phyloP scores from a whole-genome alignment of 2,329 filamentous ascomycete species.

The Alternaria sp. region DNA sequence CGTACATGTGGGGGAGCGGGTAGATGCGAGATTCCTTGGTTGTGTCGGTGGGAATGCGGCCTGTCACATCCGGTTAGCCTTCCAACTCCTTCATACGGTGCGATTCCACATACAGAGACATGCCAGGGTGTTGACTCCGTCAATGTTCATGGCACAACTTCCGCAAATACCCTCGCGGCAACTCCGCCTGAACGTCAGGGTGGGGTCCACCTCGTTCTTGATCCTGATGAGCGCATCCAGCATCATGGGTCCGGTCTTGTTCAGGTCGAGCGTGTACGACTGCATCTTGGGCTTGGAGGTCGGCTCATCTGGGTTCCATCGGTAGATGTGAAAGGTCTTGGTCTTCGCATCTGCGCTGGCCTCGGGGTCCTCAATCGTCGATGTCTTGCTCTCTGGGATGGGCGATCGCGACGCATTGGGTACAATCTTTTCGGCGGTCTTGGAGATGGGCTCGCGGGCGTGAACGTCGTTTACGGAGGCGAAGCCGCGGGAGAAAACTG shows the following conservation, averaged over 20 bases:
- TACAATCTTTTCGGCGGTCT: conserved; percentile 36
- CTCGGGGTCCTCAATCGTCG: conserved; percentile 67
- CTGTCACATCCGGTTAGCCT: conserved; percentile 55
- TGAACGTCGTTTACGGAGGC: conserved; percentile 46
- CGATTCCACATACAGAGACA: conserved; percentile 80
- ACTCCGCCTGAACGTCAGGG: conserved; percentile 91
- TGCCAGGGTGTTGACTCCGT: conserved; percentile 96
- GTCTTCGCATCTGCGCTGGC: conserved; percentile 64
- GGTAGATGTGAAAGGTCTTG: conserved; percentile 98
- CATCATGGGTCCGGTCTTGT: conserved; percentile 99
- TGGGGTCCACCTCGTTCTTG: conserved; percentile 98
- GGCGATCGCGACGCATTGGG: conserved; percentile 35
- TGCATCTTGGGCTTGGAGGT: conserved; percentile 95
- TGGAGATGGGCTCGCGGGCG: conserved; percentile 43
- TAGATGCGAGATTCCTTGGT: conserved; percentile 89
- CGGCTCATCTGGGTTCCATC: conserved; percentile 95
- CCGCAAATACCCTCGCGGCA: conserved; percentile 99
- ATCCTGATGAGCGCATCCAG: conserved; percentile 95
- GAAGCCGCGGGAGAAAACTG: conserved; percentile 47
- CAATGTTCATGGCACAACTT: conserved; percentile 99
- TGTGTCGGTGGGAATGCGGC: conserved; percentile 89
- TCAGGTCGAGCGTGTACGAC: conserved; percentile 90
- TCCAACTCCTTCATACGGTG: background rate
- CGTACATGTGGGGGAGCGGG: conserved; percentile 96
- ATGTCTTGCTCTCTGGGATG: conserved; percentile 60